These are phyloP conservation scores for Dipteronia dyeriana DNA, from an alignment of 345 rosid species.

Conservation along the genomic window DNA sequence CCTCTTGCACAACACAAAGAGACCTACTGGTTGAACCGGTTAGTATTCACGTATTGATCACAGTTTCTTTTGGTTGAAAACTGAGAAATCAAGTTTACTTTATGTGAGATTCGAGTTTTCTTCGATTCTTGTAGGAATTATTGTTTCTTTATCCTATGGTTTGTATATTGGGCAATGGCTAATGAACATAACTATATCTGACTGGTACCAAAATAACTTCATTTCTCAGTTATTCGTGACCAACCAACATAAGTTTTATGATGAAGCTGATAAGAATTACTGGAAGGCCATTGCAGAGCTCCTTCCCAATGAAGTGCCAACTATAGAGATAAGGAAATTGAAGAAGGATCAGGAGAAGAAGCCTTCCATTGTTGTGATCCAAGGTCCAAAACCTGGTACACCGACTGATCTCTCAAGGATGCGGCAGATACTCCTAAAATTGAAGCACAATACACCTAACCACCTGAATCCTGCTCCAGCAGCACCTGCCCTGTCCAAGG, in stretches of 20 bases:
- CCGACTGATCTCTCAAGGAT: slow-evolving; percentile 79
- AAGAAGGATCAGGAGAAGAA: slow-evolving; percentile 75
- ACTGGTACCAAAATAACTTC: slow-evolving; percentile 3
- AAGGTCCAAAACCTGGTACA: slow-evolving; percentile 72
- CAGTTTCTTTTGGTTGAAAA: too few species aligned
- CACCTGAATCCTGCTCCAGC: slow-evolving; percentile 62
- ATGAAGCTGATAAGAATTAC: slow-evolving; percentile 65
- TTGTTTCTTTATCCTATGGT: too few species aligned
- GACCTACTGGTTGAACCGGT: too few species aligned
- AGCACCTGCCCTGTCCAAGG: slow-evolving; percentile 34
- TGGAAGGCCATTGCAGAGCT: slow-evolving; percentile 81
- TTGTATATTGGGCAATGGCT: too few species aligned
- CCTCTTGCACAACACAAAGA: too few species aligned
- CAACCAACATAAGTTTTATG: slow-evolving; percentile 56
- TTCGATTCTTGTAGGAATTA: too few species aligned
- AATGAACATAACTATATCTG: too few species aligned
- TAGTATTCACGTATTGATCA: too few species aligned
- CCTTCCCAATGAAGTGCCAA: slow-evolving; percentile 74
- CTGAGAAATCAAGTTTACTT: too few species aligned
- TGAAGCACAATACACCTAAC: slow-evolving; percentile 68
- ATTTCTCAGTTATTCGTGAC: slow-evolving; percentile 44
- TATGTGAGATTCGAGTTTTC: too few species aligned
- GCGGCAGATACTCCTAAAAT: slow-evolving; percentile 65
- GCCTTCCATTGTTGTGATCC: slow-evolving; percentile 54
- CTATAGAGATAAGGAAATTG: slow-evolving; percentile 59